Conservation (phyloP, 257 asterid genomes). For the Parsonsia alboflavescens region DNA sequence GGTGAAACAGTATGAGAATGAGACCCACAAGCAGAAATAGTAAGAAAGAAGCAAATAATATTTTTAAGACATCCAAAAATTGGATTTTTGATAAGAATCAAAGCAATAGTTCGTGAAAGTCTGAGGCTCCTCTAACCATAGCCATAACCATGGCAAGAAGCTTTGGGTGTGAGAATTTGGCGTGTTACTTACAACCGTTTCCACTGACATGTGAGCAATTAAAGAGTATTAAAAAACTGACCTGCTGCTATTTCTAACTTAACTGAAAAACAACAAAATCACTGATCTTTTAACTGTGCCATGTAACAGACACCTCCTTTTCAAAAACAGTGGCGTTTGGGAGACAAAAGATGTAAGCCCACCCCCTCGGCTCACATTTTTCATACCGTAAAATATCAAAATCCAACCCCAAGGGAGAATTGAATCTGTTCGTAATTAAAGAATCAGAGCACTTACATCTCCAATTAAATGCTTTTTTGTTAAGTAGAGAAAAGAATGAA, state of each 20-base stretch:
- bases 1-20: slow-evolving; percentile 19
- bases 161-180: slow-evolving; percentile 28
- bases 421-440: no score
- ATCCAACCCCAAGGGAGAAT: no score
- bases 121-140: background rate
- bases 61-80: slow-evolving; percentile 28
- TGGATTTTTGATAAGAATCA: slow-evolving; percentile 30
- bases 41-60: slow-evolving; percentile 73
- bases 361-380: no score
- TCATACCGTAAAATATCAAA: no score
- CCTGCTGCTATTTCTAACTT: slow-evolving; percentile 22
- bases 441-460: no score
- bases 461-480: no score
- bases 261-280: slow-evolving; percentile 16
- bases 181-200: slow-evolving; percentile 57
- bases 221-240: slow-evolving; percentile 34
- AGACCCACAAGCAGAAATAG: slow-evolving; percentile 53
- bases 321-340: background rate
- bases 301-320: slow-evolving; percentile 14
- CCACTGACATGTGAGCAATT: slow-evolving; percentile 50
- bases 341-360: background rate
- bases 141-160: slow-evolving; percentile 12
- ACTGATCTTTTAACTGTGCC: slow-evolving; percentile 15
- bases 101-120: slow-evolving; percentile 23
- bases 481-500: no score